These are phyloP conservation scores for Aureobasidium leucospermi DNA, from an alignment of 2,329 filamentous ascomycete genomes.

Conservation along the genomic window DNA sequence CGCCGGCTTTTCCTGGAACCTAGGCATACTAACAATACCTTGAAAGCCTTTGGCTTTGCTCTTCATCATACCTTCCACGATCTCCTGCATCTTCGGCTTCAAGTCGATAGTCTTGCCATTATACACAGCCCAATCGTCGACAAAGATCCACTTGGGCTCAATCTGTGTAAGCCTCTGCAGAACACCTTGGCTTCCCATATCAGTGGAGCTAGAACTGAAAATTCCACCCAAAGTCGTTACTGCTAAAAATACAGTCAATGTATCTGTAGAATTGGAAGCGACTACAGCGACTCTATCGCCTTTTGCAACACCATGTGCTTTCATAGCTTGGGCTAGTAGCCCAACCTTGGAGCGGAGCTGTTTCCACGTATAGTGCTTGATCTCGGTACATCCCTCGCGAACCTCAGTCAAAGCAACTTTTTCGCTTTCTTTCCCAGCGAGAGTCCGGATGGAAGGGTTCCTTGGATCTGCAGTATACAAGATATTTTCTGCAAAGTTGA, in stretches of 20 bases:
- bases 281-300: constrained; percentile 73
- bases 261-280: constrained; percentile 67
- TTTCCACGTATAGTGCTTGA: constrained; percentile 55
- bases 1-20: constrained; percentile 52
- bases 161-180: constrained; percentile 69
- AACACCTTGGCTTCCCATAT: constrained; percentile 75
- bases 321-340: constrained; percentile 57
- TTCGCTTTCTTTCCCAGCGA: constrained; percentile 58
- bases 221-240: constrained; percentile 63
- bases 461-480: constrained; percentile 50
- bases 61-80: constrained; percentile 55
- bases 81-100: constrained; percentile 61
- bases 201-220: constrained; percentile 70
- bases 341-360: constrained; percentile 56
- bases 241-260: constrained; percentile 63
- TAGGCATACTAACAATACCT: constrained; percentile 57
- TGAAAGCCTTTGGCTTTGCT: constrained; percentile 44
- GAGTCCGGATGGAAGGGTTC: constrained; percentile 43
- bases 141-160: constrained; percentile 70
- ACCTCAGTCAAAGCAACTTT: constrained; percentile 67
- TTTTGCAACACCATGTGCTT: constrained; percentile 55
- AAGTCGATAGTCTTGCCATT: constrained; percentile 71
- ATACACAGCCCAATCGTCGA: constrained; percentile 73
- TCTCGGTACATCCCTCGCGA: constrained; percentile 54
- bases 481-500: constrained; percentile 78